A percentile compares a stretch with the other conserved stretches of the same genome.
These are phyloP conservation scores for Paramecium tetraurelia DNA, from an alignment of 73 alveolate genomes.

Conservation along the genomic window DNA sequence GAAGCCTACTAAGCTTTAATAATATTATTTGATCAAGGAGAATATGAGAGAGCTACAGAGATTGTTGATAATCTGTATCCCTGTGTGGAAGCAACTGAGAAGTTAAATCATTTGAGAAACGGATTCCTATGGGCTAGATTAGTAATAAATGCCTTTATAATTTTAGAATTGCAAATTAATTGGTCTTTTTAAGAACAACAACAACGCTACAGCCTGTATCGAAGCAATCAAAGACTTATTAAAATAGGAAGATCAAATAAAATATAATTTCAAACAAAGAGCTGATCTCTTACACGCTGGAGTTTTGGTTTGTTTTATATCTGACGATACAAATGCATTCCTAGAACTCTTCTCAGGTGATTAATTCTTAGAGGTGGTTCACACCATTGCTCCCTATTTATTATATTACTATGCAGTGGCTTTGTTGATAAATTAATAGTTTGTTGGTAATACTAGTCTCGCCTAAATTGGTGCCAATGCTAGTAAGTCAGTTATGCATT, in stretches of 20 bases:
- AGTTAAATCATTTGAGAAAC: not conserved
- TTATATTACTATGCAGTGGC: conserved; percentile 32
- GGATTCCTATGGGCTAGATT: conserved; percentile 33
- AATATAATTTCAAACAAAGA: conserved; percentile 15
- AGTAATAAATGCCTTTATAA: not conserved
- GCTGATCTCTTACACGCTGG: conserved; percentile 5
- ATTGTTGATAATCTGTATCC: not conserved
- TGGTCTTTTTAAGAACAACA: not conserved
- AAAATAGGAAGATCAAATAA: not conserved
- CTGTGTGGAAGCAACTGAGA: not conserved
- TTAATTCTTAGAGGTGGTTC: not conserved
- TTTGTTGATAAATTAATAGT: not conserved
- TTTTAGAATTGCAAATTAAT: not conserved
- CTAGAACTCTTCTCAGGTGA: not conserved
- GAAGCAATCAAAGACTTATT: not conserved
- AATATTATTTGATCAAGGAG: conserved; percentile 31
- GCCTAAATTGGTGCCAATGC: not conserved
- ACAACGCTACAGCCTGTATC: not conserved
- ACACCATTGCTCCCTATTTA: not conserved
- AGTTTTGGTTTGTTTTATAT: not conserved
- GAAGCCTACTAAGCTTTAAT: conserved; percentile 20
- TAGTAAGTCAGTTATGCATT: not conserved
- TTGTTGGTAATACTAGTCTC: not conserved
- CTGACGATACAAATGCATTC: not conserved
- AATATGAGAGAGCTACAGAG: not conserved